Evolutionary conservation across 2,329 filamentous ascomycete species (phyloP).

Genomic region (Elsinoe ampelina): DNA sequence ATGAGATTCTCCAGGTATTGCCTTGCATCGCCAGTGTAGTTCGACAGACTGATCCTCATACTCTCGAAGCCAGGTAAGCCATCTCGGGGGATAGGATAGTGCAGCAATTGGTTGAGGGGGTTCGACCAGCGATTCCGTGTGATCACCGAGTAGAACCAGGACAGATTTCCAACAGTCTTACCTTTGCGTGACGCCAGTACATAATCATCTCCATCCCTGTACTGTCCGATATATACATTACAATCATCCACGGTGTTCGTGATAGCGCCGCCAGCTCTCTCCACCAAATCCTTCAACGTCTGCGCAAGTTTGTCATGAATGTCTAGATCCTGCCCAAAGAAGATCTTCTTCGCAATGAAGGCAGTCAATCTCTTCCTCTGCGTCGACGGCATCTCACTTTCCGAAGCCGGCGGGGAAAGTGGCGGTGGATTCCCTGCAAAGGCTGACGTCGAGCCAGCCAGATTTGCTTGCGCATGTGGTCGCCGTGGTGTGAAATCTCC

Average conservation of each 20-base stretch:
- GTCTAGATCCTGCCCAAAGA: constrained; percentile 65
- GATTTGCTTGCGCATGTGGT: constrained; percentile 32
- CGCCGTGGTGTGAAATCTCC: constrained; percentile 15
- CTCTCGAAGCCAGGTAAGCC: constrained; percentile 72
- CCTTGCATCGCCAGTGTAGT: constrained; percentile 90
- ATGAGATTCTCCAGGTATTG: constrained; percentile 91
- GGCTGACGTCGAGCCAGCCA: constrained; percentile 58
- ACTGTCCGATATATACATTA: constrained; percentile 80
- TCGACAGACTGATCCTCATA: constrained; percentile 79
- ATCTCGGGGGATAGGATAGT: constrained; percentile 73
- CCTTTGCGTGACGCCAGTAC: constrained; percentile 61
- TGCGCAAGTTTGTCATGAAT: constrained; percentile 57
- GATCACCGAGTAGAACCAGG: constrained; percentile 90
- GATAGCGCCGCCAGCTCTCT: constrained; percentile 59
- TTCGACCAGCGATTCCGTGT: constrained; percentile 82
- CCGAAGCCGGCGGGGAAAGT: constrained; percentile 28
- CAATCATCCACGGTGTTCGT: constrained; percentile 58
- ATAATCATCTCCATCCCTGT: constrained; percentile 73
- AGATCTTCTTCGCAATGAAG: constrained; percentile 67
- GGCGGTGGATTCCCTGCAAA: constrained; percentile 33
- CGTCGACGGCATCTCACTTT: constrained; percentile 28
- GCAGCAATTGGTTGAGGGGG: constrained; percentile 69
- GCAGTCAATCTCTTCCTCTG: constrained; percentile 53
- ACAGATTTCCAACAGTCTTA: constrained; percentile 82
- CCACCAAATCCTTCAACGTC: constrained; percentile 63